These are phyloP conservation scores for Neodidymelliopsis sp. DNA, from an alignment of 2,329 filamentous ascomycete species.

Conservation along the genomic window DNA sequence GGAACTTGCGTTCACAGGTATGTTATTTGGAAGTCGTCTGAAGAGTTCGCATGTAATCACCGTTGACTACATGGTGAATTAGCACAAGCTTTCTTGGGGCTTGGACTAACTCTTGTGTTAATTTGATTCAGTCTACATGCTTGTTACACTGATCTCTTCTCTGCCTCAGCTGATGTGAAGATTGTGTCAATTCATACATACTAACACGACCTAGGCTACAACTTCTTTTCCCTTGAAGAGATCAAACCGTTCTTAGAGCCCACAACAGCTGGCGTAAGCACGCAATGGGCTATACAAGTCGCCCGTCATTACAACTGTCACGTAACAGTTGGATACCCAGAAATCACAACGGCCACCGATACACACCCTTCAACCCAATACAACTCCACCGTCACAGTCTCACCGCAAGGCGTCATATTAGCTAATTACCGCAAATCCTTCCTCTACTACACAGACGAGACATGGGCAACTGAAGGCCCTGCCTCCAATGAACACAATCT, in stretches of 20 bases:
- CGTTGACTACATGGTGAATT: too few species aligned
- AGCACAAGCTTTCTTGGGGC: too few species aligned
- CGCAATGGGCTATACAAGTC: constrained; percentile 73
- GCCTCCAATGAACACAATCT: constrained; percentile 31
- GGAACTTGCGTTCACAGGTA: constrained; percentile 78
- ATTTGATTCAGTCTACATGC: too few species aligned
- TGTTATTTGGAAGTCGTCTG: not conserved
- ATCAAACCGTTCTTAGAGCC: constrained; percentile 75
- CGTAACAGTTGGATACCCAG: constrained; percentile 78
- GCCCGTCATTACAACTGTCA: constrained; percentile 72
- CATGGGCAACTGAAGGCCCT: constrained; percentile 65
- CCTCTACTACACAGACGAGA: constrained; percentile 72
- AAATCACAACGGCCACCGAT: constrained; percentile 51
- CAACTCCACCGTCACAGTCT: constrained; percentile 67
- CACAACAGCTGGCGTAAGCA: constrained; percentile 69
- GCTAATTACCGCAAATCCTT: constrained; percentile 70
- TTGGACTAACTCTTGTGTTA: too few species aligned
- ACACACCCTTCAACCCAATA: constrained; percentile 53
- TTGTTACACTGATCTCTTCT: too few species aligned
- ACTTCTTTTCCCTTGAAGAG: constrained; percentile 73
- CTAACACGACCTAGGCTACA: constrained; percentile 66
- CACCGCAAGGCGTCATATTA: constrained; percentile 61
- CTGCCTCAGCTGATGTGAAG: too few species aligned
- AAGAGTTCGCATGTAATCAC: too few species aligned
- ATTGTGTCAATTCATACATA: too few species aligned